Conservation (phyloP, 169 alveolate species). For the Babesia microti region DNA sequence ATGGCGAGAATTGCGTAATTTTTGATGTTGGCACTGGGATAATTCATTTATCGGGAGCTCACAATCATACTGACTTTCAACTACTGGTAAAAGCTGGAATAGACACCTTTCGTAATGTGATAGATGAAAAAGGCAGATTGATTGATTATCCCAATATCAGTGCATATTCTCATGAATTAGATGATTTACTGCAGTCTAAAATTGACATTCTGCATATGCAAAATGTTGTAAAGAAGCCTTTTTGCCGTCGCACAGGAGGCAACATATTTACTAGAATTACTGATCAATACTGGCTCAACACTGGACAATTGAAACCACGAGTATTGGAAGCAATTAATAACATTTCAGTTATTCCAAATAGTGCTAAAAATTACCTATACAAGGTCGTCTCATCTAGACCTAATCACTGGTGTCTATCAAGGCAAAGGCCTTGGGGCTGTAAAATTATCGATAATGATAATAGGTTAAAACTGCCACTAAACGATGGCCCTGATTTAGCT, state of each 20-base stretch:
- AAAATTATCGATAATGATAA: slow-evolving; percentile 26
- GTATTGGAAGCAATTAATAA: slow-evolving; percentile 17
- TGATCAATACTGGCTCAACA: no score
- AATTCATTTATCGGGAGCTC: slow-evolving; percentile 41
- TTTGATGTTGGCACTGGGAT: slow-evolving; percentile 32
- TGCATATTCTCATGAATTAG: no score
- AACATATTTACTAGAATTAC: no score
- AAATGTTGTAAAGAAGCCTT: no score
- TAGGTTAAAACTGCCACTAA: not conserved
- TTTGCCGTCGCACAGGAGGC: no score
- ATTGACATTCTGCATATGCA: no score
- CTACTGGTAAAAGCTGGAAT: slow-evolving; percentile 7
- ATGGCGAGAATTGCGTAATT: slow-evolving; percentile 10
- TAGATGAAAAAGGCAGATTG: slow-evolving; percentile 31
- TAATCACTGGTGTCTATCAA: slow-evolving; percentile 69
- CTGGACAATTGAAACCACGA: no score
- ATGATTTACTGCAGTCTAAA: slow-evolving; percentile 6
- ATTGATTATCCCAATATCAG: no score
- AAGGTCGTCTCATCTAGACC: slow-evolving; percentile 34
- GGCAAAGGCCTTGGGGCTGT: slow-evolving; percentile 73
- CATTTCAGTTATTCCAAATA: slow-evolving; percentile 32
- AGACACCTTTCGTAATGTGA: slow-evolving; percentile 12
- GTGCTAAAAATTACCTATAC: slow-evolving; percentile 28
- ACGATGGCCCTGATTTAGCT: slow-evolving; percentile 2
- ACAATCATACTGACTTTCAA: slow-evolving; percentile 25